Percentiles rank a stretch among this genome's conserved stretches.
Conservation (phyloP, 1,139 yeast genomes). For the Martiniozyma asiatica region DNA sequence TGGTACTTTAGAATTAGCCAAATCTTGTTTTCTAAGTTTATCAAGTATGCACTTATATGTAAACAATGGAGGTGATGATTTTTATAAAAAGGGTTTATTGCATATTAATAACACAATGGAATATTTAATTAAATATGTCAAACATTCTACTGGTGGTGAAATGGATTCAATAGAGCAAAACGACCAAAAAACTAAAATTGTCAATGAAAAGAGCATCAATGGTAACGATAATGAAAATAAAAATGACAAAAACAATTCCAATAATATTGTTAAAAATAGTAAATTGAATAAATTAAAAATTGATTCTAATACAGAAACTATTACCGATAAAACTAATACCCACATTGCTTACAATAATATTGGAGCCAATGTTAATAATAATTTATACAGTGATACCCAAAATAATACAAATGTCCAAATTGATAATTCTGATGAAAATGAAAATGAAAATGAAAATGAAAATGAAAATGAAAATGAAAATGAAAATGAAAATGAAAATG, state of each 20-base stretch:
- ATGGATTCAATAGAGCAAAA: neutral
- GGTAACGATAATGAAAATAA: conserved; percentile 3
- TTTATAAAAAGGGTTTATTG: conserved; percentile 35
- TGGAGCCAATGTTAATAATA: too few relatives aligned
- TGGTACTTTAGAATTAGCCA: conserved; percentile 43
- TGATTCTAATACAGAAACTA: too few relatives aligned
- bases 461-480: too few relatives aligned
- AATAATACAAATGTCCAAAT: too few relatives aligned
- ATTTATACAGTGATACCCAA: too few relatives aligned
- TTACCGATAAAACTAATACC: too few relatives aligned
- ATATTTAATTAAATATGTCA: conserved; percentile 28
- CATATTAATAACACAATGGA: conserved; percentile 44
- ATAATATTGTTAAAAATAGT: conserved; percentile 1
- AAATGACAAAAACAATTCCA: too few relatives aligned
- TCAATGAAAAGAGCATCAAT: neutral
- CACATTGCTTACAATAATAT: too few relatives aligned
- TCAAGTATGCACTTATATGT: conserved; percentile 44
- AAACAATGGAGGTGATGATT: conserved; percentile 36
- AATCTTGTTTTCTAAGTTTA: conserved; percentile 40
- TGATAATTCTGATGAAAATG: conserved; percentile 2
- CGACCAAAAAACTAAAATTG: neutral
- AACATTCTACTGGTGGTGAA: conserved; percentile 9
- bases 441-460: conserved; percentile 6
- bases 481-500: too few relatives aligned
- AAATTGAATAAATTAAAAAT: too few relatives aligned